phyloP scores from a whole-genome alignment of 768 basidiomycete genomes.

The Lentinula sp. region DNA sequence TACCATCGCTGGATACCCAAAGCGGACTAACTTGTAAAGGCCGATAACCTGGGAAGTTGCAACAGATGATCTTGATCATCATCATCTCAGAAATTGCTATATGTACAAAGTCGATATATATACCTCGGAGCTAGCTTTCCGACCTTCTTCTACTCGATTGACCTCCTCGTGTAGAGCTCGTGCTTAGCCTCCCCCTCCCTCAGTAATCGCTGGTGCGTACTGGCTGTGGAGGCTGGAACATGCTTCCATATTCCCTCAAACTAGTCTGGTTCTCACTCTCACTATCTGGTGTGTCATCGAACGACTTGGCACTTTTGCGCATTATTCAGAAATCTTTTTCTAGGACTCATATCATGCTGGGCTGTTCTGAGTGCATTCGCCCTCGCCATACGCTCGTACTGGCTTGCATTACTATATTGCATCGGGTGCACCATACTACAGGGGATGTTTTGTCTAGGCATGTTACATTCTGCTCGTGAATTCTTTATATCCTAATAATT shows the following conservation, averaged over 20 bases:
- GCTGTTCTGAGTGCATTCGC: constrained; percentile 39
- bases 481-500: constrained; percentile 3
- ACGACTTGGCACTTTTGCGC: not conserved
- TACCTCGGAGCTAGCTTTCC: not conserved
- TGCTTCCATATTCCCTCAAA: constrained; percentile 55
- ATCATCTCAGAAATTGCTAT: not conserved
- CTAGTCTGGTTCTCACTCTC: constrained; percentile 55
- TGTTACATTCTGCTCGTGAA: not conserved
- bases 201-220: not conserved
- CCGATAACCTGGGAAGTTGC: not conserved
- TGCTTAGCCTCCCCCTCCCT: not conserved
- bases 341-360: constrained; percentile 50
- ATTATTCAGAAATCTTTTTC: not conserved
- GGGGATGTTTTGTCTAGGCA: constrained; percentile 55
- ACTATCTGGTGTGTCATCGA: constrained; percentile 34
- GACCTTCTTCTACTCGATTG: not conserved
- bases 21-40: not conserved
- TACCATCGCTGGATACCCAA: too few species aligned
- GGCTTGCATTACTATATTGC: constrained; percentile 45
- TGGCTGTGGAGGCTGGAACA: constrained; percentile 16
- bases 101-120: not conserved
- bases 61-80: not conserved
- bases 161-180: not conserved
- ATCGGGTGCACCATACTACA: constrained; percentile 46
- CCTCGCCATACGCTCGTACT: constrained; percentile 33